phyloP scores from a whole-genome alignment of 352 stramenopile genomes.

The Heterotrichella gracilis region DNA sequence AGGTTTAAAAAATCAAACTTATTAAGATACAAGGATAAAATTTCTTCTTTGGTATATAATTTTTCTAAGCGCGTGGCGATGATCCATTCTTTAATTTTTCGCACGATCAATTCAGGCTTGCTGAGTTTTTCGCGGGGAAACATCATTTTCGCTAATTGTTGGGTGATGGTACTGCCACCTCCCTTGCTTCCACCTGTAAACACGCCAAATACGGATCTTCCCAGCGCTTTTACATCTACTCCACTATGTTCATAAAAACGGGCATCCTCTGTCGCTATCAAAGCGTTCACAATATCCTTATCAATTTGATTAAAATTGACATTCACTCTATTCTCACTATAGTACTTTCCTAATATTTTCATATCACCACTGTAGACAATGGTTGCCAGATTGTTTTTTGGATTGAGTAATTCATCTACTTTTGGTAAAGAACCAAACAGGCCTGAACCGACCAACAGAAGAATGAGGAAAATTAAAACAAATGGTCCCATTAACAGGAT shows the following conservation, averaged over 20 bases:
- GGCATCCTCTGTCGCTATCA: not conserved
- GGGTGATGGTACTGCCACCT: not conserved
- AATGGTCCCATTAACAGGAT: not conserved
- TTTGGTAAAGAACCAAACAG: not conserved
- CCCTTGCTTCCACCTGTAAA: not conserved
- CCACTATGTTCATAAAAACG: not conserved
- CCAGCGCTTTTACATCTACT: not conserved
- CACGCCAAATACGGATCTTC: not conserved
- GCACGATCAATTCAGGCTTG: not conserved
- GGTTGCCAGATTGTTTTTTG: not conserved
- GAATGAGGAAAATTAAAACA: not conserved
- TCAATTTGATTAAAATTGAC: not conserved
- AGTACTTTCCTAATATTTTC: constrained; percentile 2
- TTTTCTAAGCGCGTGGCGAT: not conserved
- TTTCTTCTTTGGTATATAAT: constrained; percentile 5
- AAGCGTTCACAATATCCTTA: not conserved
- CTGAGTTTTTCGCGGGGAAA: not conserved
- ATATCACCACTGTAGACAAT: not conserved
- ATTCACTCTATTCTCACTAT: not conserved
- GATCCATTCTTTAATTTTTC: constrained; percentile 3
- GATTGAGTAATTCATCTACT: not conserved
- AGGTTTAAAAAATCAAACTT: constrained; percentile 10
- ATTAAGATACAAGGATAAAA: not conserved
- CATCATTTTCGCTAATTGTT: not conserved
- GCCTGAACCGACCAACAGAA: not conserved